Evolutionary conservation across 2,329 filamentous ascomycete species (phyloP), one percentile per base, ranked within the genome.

Genomic region (Trichoderma citrinoviride): DNA sequence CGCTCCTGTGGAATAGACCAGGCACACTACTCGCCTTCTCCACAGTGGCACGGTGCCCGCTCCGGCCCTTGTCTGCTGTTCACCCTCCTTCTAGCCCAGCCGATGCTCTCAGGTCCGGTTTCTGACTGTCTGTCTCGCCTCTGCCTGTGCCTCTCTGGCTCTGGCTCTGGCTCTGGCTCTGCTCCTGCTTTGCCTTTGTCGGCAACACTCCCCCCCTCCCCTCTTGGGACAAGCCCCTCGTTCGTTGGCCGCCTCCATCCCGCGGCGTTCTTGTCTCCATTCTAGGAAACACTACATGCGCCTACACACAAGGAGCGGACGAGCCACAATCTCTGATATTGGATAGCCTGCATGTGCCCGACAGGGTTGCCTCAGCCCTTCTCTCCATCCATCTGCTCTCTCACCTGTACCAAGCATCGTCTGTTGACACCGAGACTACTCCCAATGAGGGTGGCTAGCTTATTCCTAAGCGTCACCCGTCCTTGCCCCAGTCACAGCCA

Each of bases 391-490:
- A 66, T 25, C 64, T 66, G 44, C 77, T 77, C 74, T 73, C 60
- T 63, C 21, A 40, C 56, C 44, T 25, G 21, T 41, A 50, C 56
- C 21, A 33, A 60, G 44, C 46, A 47, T 41, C 23, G 49, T 75
- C 71, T 76, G 41, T 68, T 71, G 69, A 68, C 67, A 72, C 56
- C 62, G 37, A 73, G 74, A 67, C 70, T 73, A 76, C 77, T 73
- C 76, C 78, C 78, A 77, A 82, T 81, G 78, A 80, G 77, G 78
- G 74, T 77, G 76, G 74, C 73, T 76, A 73, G 75, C 72, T 75
- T 73, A 75, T 76, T 75, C 76, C 73, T 72, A 76, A 74, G 76
- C 77, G 77, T 74, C 75, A 73, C 76, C 73, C 73, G 73, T 77
- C 78, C 78, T 29, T 76, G 75, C 77, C 76, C 73, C 67, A 71